Evolutionary conservation across 768 basidiomycete genomes (phyloP), one percentile per base, ranked within the genome.

Genomic region (Mycena alexandri): DNA sequence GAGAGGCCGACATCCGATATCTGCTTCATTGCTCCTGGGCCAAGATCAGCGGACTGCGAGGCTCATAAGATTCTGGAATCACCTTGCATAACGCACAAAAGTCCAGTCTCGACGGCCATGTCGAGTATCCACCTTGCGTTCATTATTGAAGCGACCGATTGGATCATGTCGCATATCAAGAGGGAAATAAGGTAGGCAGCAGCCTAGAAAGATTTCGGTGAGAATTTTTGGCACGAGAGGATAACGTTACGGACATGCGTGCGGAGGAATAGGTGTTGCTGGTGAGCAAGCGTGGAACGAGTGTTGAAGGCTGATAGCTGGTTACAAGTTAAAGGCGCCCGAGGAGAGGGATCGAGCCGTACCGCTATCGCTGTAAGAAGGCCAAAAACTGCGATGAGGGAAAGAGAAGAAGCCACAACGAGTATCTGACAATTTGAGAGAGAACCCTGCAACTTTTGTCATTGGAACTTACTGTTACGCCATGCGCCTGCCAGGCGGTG

Each of bases 181-280:
- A 88, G 76, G 33, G 82, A 89, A n/a, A 87, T 67, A 62, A 88
- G 86, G 71, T 88, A 89, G 13, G 82, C 84, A 3, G 81, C 84
- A 33, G 85, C 81, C 75, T 87, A 85, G 25, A 82, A 85, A 21
- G 83, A 79, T 24, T 56, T n/a, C 85, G 79, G 66, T 86, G 33
- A 85, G 71, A 65, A 43, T 81, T 76, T 16, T 77, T 73, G 54
- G 78, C 10, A 71, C 47, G 14, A 44, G 78, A 25, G 70, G 71
- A 54, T n/a, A n/a, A 83, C 78, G 8, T 83, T 82, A 16, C 66
- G 46, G 33, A 86, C 81, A 75, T 87, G 86, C 22, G 84, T 86
- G 22, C 86, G 82, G 41, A 87, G 80, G 65, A 88, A 87, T 29
- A 86, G 73, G 67, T 82, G 78, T 17, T 79, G 75, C 52, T 83